Evolutionary conservation across 441 rosid species (phyloP), one percentile per base, ranked within the genome.

Genomic region (Aquilaria agallochum): DNA sequence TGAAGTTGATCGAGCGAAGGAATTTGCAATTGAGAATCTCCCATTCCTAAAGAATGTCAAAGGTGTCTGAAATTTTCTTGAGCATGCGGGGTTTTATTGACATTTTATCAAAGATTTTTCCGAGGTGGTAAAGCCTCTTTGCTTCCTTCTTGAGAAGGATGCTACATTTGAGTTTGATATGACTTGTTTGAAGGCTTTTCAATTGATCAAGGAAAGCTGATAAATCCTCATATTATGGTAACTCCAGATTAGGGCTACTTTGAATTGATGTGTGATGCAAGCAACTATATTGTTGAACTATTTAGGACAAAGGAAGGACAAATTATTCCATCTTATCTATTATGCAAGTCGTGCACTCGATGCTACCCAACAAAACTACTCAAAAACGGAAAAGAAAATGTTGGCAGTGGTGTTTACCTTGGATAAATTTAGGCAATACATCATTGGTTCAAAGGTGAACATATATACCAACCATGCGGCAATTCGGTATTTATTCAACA

Each of bases 61-160:
- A 32, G 46, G 45, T n/a, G 40, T 62, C 2, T 5, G 13, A 5
- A 62, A 46, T 40, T 51, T 62, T 15, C 10, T 62, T 12, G 3
- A 47, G 3, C 58, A 62, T 53, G 33, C 48, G 3, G 13, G 57
- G 11, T 50, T 62, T 15, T 50, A 31, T 15, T 7, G 12, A 31
- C 20, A 13, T 13, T 50, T 62, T n/a, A 50, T 50, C 13, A 62
- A 50, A 15, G 5, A 34, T 10, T 62, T 62, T 40, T 62, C 31
- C 32, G 49, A 62, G 13, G 32, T 31, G 5, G 13, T 11, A 48
- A 52, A 27, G 15, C 58, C 42, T 44, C 0, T 20, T 20, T 20
- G 20, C 1, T 20, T 20, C 1, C 20, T 20, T 20, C 20, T 20
- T 20, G 20, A 20, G 20, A 20, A 20, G 20, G 20, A 20, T 20